Base-by-base conservation (phyloP, 1,284 basidiomycete species). In the Ustilago cynodontis region DNA sequence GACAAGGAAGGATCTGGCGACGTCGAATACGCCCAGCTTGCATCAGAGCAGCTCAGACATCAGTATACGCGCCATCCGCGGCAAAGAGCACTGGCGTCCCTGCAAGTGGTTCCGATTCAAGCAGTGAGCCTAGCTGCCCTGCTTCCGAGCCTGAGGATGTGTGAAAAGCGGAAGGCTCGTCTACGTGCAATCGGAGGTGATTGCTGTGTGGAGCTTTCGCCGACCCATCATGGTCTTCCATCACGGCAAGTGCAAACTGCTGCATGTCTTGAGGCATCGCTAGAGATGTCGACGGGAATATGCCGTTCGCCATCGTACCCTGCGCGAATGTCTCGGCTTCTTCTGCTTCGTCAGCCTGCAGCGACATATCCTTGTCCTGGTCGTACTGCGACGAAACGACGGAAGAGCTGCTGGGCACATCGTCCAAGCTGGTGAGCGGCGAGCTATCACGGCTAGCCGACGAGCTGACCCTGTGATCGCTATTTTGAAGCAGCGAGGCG, bases 181-280 rank as follows among this genome's bases (percentile, higher is more conserved):
- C 56, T 2, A 63, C 13, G 13, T 45, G 29, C 9, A 33, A 28
- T 33, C 57, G 51, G 49, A 61, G 5, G 14, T 60, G 20, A 8
- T 31, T 41, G 6, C 39, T 22, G 2, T 60, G 49, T 9, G 45
- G 18, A 22, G 26, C 50, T 37, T 61, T 71, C 41, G 10, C 22
- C 8, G 41, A 16, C n/a, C 11, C 54, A 6, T 43, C 54, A 37
- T 53, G 29, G 9, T 59, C 59, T 18, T 62, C 63, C 22, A 71
- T 39, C 1, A 71, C 63, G 2, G 63, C 63, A 2, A 62, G 50
- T 5, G 69, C 69, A n/a, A 71, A 45, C 35, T 66, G 69, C 56
- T 66, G 69, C 69, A 71, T 65, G 31, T 65, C 45, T n/a, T 66
- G 69, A 35, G 69, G 59, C 35, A 50, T 54, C 3, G 37, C 29